These are phyloP conservation scores for Eucalyptus erythrocorys DNA, from an alignment of 345 rosid genomes.

Conservation along the genomic window DNA sequence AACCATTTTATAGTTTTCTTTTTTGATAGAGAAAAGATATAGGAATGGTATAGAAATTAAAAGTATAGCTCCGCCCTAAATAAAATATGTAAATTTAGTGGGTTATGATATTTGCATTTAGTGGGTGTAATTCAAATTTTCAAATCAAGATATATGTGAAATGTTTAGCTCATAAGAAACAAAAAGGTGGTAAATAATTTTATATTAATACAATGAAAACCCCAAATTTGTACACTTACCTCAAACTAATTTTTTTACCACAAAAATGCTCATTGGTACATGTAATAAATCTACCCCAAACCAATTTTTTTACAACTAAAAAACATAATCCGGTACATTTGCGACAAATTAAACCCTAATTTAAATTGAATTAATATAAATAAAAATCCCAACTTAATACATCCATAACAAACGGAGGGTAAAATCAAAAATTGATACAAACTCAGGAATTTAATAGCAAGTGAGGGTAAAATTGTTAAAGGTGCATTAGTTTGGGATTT, in stretches of 20 bases:
- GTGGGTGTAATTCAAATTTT: not conserved
- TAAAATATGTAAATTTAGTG: not conserved
- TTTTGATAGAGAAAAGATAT: not conserved
- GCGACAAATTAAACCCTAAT: too few relatives aligned
- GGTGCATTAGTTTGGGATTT: fast-evolving
- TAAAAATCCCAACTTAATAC: fast-evolving
- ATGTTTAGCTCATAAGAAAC: not conserved
- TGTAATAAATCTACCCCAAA: fast-evolving
- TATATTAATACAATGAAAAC: fast-evolving
- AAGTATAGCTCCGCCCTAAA: not conserved
- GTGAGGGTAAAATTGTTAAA: too few relatives aligned
- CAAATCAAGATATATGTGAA: not conserved
- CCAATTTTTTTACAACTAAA: too few relatives aligned
- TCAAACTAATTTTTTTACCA: fast-evolving
- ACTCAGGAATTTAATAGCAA: fast-evolving
- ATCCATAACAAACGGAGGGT: fast-evolving
- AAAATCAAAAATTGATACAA: too few relatives aligned
- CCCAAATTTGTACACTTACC: fast-evolving
- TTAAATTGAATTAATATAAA: too few relatives aligned
- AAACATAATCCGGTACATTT: fast-evolving
- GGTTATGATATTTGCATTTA: not conserved
- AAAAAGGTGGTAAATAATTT: not conserved
- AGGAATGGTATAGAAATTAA: not conserved
- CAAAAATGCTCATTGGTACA: too few relatives aligned
- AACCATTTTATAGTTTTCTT: not conserved